These are phyloP conservation scores for Ailanthus altissimus DNA, from an alignment of 345 rosid species.

Conservation along the genomic window DNA sequence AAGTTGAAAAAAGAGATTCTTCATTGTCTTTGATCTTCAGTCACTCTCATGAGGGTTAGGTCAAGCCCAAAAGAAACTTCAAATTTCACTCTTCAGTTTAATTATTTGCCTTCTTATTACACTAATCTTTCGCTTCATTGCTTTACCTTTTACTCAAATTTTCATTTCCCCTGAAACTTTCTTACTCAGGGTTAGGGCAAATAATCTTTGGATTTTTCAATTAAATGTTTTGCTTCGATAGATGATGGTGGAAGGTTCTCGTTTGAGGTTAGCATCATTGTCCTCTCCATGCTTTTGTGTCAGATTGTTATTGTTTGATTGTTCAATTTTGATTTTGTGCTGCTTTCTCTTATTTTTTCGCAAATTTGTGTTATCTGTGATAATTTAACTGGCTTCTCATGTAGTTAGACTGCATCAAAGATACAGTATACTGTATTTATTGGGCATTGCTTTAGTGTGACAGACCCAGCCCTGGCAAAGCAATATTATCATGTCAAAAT, in stretches of 20 bases:
- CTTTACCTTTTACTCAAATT: not conserved
- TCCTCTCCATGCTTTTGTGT: no score
- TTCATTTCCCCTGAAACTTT: no score
- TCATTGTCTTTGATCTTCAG: not conserved
- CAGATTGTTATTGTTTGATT: not conserved
- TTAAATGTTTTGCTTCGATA: not conserved
- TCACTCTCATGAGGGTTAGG: not conserved
- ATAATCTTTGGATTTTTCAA: not conserved
- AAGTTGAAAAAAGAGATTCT: no score
- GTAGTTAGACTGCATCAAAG: no score
- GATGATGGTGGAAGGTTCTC: not conserved
- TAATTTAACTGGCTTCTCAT: not conserved
- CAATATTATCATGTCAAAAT: no score
- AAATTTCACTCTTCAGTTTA: not conserved
- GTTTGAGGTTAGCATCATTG: not conserved
- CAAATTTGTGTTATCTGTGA: not conserved
- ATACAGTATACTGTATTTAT: no score
- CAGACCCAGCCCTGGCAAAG: no score
- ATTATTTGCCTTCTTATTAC: no score
- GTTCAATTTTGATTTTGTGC: not conserved
- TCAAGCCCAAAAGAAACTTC: not conserved
- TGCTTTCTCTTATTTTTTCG: no score
- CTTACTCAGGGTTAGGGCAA: constrained; percentile 11
- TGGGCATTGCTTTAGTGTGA: no score
- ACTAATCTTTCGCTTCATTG: not conserved